These are phyloP conservation scores for Hypocrella siamensis DNA, from an alignment of 2,329 filamentous ascomycete species.

Conservation along the genomic window DNA sequence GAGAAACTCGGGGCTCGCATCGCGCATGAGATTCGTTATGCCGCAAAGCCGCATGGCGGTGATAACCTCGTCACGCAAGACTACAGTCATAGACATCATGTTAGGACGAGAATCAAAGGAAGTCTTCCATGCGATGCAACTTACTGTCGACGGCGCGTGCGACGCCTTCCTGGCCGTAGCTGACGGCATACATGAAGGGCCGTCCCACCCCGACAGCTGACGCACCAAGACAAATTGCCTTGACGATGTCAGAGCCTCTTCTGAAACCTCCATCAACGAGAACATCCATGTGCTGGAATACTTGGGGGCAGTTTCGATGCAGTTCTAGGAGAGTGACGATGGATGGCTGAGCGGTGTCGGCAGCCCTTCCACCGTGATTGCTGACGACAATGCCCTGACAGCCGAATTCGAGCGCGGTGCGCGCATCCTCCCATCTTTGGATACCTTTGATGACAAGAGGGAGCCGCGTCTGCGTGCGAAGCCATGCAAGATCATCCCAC, in stretches of 20 bases:
- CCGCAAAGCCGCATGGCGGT: too few relatives aligned
- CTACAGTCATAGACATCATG: too few relatives aligned
- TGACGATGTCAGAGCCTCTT: slow-evolving; percentile 50
- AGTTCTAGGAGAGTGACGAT: slow-evolving; percentile 47
- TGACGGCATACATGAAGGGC: slow-evolving; percentile 41
- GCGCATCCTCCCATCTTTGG: slow-evolving; percentile 50
- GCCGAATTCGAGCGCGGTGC: slow-evolving; percentile 39
- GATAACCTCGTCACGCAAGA: too few relatives aligned
- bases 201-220: slow-evolving; percentile 47
- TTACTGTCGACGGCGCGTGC: slow-evolving; percentile 35
- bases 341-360: slow-evolving; percentile 34
- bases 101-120: too few relatives aligned
- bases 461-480: slow-evolving; percentile 29
- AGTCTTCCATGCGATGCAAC: too few relatives aligned
- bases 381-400: slow-evolving; percentile 53
- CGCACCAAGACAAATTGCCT: slow-evolving; percentile 49
- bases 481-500: slow-evolving; percentile 53
- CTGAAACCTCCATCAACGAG: slow-evolving; percentile 49
- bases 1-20: too few relatives aligned
- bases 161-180: slow-evolving; percentile 44
- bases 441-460: slow-evolving; percentile 54
- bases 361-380: slow-evolving; percentile 51
- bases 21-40: too few relatives aligned
- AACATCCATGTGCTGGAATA: slow-evolving; percentile 45
- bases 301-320: slow-evolving; percentile 41